Percentiles rank a stretch among this genome's conserved stretches.
Conservation (phyloP, 129 eudicot genomes). For the Smallanthus sonchifolius region DNA sequence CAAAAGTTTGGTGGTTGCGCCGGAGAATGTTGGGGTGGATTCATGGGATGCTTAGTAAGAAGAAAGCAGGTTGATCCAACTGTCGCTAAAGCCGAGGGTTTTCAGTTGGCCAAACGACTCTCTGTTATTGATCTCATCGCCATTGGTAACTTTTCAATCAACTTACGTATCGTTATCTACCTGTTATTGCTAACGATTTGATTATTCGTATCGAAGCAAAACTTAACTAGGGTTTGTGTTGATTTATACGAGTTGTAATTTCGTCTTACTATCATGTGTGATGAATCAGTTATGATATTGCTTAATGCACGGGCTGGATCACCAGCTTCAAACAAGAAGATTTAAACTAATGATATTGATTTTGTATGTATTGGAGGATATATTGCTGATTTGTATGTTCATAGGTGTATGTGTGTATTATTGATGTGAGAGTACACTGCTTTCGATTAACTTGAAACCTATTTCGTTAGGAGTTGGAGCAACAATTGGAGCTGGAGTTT, state of each 20-base stretch:
- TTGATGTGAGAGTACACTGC: not conserved
- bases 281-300: not conserved
- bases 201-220: not conserved
- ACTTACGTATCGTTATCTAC: not conserved
- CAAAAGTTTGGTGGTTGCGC: constrained; percentile 30
- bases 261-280: not conserved
- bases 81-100: constrained; percentile 36
- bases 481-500: constrained; percentile 97
- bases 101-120: constrained; percentile 76
- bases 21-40: constrained; percentile 30
- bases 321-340: not conserved
- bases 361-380: not conserved
- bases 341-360: not conserved
- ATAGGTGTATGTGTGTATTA: not conserved
- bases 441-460: not conserved
- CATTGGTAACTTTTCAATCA: constrained; percentile 44
- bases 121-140: constrained; percentile 82
- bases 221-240: not conserved
- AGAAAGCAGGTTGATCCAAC: constrained; percentile 84
- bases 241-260: not conserved
- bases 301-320: not conserved
- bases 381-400: not conserved
- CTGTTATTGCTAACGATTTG: not conserved
- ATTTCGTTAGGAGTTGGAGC: constrained; percentile 81
- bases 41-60: constrained; percentile 50